Conservation (phyloP, 78 protist genomes). For the Diacronema lutheri region DNA sequence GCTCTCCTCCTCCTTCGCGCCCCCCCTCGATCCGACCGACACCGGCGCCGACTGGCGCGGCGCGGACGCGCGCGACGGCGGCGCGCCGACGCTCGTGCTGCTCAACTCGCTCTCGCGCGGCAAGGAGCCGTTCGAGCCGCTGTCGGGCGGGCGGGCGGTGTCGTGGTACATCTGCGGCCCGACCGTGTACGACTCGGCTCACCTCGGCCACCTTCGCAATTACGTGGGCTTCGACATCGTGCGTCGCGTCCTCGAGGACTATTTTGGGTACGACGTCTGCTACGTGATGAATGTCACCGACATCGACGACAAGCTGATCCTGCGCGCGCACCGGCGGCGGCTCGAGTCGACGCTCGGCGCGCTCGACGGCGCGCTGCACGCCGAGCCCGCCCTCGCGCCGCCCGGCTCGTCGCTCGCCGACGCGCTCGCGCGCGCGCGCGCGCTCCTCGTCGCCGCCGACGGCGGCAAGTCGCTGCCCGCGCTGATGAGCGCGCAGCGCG, state of each 20-base stretch:
- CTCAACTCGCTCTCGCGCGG: not conserved
- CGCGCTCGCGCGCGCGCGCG: not conserved
- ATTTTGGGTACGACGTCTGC: constrained; percentile 40
- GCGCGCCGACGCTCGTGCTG: too few species aligned
- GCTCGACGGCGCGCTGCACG: too few species aligned
- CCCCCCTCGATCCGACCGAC: too few species aligned
- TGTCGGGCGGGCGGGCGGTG: not conserved
- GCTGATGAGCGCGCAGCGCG: not conserved
- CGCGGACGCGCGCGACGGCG: too few species aligned
- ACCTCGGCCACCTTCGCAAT: constrained; percentile 66
- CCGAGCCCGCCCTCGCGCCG: not conserved
- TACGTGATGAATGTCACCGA: constrained; percentile 58
- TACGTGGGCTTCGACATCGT: constrained; percentile 64
- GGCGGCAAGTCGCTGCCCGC: not conserved
- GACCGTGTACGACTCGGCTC: constrained; percentile 66
- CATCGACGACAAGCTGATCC: constrained; percentile 80
- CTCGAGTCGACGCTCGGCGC: constrained; percentile 5
- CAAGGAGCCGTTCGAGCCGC: not conserved
- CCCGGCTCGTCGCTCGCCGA: not conserved
- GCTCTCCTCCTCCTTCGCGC: too few species aligned
- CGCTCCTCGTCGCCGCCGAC: not conserved
- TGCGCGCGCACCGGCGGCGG: constrained; percentile 62
- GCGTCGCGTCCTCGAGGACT: constrained; percentile 49
- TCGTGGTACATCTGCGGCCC: constrained; percentile 67
- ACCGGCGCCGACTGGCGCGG: too few species aligned